phyloP scores from a whole-genome alignment of 441 rosid species.

The Codiaeum variegatum region DNA sequence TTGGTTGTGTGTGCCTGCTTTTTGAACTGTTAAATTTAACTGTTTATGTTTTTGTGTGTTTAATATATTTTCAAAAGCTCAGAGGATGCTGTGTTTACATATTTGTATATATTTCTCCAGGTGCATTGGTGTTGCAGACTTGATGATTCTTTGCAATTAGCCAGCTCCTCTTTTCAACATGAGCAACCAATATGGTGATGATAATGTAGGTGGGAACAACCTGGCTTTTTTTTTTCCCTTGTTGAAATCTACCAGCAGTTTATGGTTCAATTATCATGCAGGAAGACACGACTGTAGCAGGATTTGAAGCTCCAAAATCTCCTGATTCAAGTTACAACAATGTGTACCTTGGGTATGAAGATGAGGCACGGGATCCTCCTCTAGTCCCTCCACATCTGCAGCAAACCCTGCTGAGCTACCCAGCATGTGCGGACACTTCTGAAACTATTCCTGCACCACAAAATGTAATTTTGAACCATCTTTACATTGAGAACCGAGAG shows the following conservation, averaged over 20 bases:
- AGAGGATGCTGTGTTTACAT: background rate
- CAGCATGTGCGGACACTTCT: slow-evolving; percentile 41
- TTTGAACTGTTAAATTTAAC: too few species aligned
- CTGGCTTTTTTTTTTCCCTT: slow-evolving; percentile 9
- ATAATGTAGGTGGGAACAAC: slow-evolving; percentile 48
- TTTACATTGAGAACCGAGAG: slow-evolving; percentile 82
- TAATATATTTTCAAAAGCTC: slow-evolving; percentile 9
- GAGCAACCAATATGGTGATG: slow-evolving; percentile 51
- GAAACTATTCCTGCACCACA: slow-evolving; percentile 55
- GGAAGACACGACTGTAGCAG: slow-evolving; percentile 75
- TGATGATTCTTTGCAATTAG: slow-evolving; percentile 33
- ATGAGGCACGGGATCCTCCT: slow-evolving; percentile 88
- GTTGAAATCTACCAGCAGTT: background rate
- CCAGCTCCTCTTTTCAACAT: slow-evolving; percentile 36
- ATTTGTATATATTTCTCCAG: too few species aligned
- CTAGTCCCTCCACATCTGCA: slow-evolving; percentile 72
- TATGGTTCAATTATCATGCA: slow-evolving; percentile 26
- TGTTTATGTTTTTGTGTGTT: background rate
- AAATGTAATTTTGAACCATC: slow-evolving; percentile 71
- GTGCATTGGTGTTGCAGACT: slow-evolving; percentile 19
- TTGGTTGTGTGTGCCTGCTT: background rate
- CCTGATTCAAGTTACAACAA: slow-evolving; percentile 92
- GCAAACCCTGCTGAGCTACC: slow-evolving; percentile 50
- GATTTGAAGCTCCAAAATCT: slow-evolving; percentile 82
- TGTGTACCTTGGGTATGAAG: slow-evolving; percentile 53